These are phyloP conservation scores for Agrocybe praecox DNA, from an alignment of 768 basidiomycete species.

Conservation along the genomic window DNA sequence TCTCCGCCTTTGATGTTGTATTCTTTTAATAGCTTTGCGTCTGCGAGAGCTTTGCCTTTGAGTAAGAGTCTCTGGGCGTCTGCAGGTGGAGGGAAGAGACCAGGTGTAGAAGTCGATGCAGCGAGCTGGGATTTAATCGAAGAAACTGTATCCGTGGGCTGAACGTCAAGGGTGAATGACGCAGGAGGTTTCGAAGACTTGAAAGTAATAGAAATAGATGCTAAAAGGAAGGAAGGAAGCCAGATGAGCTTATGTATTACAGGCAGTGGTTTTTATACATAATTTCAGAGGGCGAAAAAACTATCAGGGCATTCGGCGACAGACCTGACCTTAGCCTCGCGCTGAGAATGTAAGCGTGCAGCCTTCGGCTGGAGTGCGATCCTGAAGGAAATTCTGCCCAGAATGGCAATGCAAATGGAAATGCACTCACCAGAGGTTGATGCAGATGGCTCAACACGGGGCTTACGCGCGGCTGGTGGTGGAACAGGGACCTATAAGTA, in stretches of 20 bases:
- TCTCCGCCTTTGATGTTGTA: slow-evolving; percentile 83
- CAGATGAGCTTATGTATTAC: background rate
- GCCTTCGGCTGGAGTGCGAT: background rate
- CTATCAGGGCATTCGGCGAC: background rate
- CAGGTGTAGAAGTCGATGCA: slow-evolving; percentile 22
- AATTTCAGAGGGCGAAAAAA: too few species aligned
- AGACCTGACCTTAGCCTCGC: background rate
- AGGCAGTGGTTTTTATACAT: background rate
- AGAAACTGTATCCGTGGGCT: slow-evolving; percentile 81
- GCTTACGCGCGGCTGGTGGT: slow-evolving; percentile 56
- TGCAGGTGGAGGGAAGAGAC: slow-evolving; percentile 72
- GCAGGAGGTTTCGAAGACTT: slow-evolving; percentile 91
- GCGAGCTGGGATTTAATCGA: slow-evolving; percentile 80
- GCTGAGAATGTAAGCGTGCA: background rate
- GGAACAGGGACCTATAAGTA: slow-evolving; percentile 55
- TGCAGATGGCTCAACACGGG: slow-evolving; percentile 20
- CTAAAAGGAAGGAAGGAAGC: slow-evolving; percentile 20
- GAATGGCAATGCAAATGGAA: background rate
- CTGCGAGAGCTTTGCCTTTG: slow-evolving; percentile 93
- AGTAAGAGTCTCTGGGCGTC: slow-evolving; percentile 85
- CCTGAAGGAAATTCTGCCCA: background rate
- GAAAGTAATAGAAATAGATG: slow-evolving; percentile 72
- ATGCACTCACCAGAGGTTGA: slow-evolving; percentile 21
- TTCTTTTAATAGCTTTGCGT: slow-evolving; percentile 87
- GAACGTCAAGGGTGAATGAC: slow-evolving; percentile 70